phyloP scores from a whole-genome alignment of 345 rosid species.

The Triadica sebifera region DNA sequence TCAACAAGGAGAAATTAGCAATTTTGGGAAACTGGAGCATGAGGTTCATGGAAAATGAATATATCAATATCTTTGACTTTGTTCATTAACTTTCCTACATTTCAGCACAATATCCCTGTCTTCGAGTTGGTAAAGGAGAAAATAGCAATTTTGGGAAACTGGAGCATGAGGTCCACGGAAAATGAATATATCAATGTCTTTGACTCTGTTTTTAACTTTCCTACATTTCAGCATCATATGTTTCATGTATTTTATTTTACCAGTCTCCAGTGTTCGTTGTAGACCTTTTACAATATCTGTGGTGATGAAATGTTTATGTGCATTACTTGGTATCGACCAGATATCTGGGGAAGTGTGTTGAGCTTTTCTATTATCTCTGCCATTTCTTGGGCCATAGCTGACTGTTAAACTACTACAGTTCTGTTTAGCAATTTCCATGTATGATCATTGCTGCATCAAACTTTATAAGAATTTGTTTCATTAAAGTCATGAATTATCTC shows the following conservation, averaged over 20 bases:
- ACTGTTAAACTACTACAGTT: neutral
- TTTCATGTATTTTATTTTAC: neutral
- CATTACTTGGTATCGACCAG: neutral
- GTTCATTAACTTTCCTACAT: neutral
- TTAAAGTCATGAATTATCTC: neutral
- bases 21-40: neutral
- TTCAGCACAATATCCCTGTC: neutral
- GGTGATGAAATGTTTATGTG: neutral
- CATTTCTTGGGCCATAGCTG: neutral
- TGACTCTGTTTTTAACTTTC: neutral
- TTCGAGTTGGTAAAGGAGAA: neutral
- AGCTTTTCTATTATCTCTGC: neutral
- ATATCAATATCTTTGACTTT: neutral
- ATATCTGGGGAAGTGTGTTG: neutral
- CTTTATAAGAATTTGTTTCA: neutral
- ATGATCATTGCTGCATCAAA: neutral
- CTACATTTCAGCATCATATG: neutral
- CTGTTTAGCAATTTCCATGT: neutral
- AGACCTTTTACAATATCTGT: neutral
- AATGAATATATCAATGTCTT: neutral
- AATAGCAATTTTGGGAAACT: neutral
- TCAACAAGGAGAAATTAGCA: neutral
- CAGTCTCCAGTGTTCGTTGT: neutral
- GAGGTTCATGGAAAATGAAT: constrained; percentile 2
- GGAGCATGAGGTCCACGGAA: neutral